These are phyloP conservation scores for Suhomyces terraborum DNA, from an alignment of 1,139 yeast genomes.

Conservation along the genomic window DNA sequence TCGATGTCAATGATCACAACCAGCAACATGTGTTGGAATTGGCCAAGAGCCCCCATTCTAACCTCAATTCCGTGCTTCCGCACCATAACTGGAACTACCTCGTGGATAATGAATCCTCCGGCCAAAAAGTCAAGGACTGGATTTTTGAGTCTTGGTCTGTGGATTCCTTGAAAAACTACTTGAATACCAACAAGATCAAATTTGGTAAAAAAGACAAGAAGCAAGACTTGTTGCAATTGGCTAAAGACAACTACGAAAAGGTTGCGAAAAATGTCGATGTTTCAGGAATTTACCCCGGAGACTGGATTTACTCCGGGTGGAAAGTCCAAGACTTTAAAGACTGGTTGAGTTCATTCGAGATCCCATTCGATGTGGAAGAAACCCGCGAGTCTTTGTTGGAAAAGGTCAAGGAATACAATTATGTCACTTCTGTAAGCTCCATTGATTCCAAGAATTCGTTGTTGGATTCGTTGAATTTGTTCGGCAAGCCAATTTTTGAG, in stretches of 20 bases:
- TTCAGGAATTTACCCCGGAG: constrained; percentile 53
- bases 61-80: constrained; percentile 19
- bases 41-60: constrained; percentile 22
- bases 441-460: constrained; percentile 40
- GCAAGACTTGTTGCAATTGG: constrained; percentile 37
- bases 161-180: constrained; percentile 34
- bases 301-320: constrained; percentile 53
- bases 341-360: constrained; percentile 50
- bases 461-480: constrained; percentile 41
- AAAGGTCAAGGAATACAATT: constrained; percentile 44
- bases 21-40: constrained; percentile 22
- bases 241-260: constrained; percentile 40
- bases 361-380: constrained; percentile 40
- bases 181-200: constrained; percentile 36
- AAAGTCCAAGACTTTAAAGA: constrained; percentile 40
- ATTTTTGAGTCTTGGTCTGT: constrained; percentile 53
- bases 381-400: constrained; percentile 46
- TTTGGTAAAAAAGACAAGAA: constrained; percentile 30
- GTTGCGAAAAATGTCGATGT: constrained; percentile 36
- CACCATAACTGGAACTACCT: constrained; percentile 21
- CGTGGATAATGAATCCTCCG: constrained; percentile 7
- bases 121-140: constrained; percentile 33
- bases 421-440: constrained; percentile 36
- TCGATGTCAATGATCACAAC: constrained; percentile 17
- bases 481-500: constrained; percentile 38